Evolutionary conservation across 2,329 filamentous ascomycete genomes (phyloP).

Genomic region (Trichoderma sp.): DNA sequence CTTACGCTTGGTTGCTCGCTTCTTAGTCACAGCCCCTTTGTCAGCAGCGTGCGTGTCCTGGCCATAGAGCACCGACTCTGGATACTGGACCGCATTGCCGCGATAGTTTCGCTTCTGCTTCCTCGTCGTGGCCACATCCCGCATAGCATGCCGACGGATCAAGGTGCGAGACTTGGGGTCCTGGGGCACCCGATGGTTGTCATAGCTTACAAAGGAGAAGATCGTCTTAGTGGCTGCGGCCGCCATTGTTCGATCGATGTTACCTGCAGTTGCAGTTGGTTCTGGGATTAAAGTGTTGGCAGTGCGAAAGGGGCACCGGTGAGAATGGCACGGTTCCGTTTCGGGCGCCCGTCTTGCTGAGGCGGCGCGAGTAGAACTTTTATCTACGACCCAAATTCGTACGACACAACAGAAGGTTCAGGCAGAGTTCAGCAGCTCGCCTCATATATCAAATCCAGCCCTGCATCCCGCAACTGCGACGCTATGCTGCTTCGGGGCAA

Average conservation of each 20-base stretch:
- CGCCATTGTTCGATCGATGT: neutral
- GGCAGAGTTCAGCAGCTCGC: neutral
- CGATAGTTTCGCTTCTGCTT: constrained; percentile 15
- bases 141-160: constrained; percentile 16
- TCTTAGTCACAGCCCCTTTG: neutral
- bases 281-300: neutral
- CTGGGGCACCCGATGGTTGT: constrained; percentile 15
- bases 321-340: neutral
- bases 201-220: constrained; percentile 20
- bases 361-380: neutral
- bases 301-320: neutral
- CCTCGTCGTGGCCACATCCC: constrained; percentile 1
- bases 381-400: neutral
- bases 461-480: neutral
- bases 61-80: neutral
- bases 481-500: constrained; percentile 4
- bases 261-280: neutral
- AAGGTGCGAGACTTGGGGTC: constrained; percentile 12
- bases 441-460: neutral
- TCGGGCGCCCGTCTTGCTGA: neutral
- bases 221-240: neutral
- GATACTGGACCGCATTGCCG: neutral
- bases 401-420: neutral
- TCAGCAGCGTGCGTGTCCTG: neutral
- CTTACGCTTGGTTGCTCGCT: neutral